Base-by-base conservation (phyloP, 164 flowering plant species). In the Stephania yunnanensis region DNA sequence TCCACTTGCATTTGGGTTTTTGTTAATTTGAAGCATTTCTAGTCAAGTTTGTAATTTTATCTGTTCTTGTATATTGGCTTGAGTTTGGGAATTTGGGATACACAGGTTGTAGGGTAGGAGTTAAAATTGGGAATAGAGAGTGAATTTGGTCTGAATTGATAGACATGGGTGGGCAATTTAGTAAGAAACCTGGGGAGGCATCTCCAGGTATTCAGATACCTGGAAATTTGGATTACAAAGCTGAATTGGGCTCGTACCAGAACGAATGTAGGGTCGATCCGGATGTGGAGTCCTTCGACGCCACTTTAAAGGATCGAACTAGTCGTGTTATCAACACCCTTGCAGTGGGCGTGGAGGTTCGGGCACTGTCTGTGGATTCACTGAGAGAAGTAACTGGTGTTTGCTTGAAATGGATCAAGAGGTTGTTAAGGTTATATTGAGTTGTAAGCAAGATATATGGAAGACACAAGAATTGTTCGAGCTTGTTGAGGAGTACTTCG, bases 341-440 rank as follows among this genome's bases (percentile, higher is more conserved):
- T 7, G 88, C 91, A 8, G 73, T 70, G 3, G 90, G 90, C 9
- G 85, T 84, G 0, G 92, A 87, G 74, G 85, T 79, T 67, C 86
- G 84, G 12, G 77, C 93, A 31, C 78, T 91, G 8, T 90, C 97
- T 10, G 78, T 94, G 19, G 89, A 86, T 66, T 87, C 98, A 1
- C 84, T 92, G 48, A 81, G 71, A 31, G 92, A 87, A 45, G 91
- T 90, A 25, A 89, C 93, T 10, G 88, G 8, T 83, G 86, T 50
- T 78, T 92, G 8, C 89, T 89, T 7, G 97, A 90, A 6, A 87
- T 88, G 94, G 88, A 92, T 72, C 90, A 90, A 22, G 97, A 91
- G 55, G 94, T 90, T 4, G 95, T 86, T 46, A 84, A 82, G 20
- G 81, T 89, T 42, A 86, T 94, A 36, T 79, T 92, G 15, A 87